A percentile compares a stretch with the other conserved stretches of the same genome.
These are phyloP conservation scores for Suillus fuscotomentosus DNA, from an alignment of 768 basidiomycete genomes.

Conservation along the genomic window DNA sequence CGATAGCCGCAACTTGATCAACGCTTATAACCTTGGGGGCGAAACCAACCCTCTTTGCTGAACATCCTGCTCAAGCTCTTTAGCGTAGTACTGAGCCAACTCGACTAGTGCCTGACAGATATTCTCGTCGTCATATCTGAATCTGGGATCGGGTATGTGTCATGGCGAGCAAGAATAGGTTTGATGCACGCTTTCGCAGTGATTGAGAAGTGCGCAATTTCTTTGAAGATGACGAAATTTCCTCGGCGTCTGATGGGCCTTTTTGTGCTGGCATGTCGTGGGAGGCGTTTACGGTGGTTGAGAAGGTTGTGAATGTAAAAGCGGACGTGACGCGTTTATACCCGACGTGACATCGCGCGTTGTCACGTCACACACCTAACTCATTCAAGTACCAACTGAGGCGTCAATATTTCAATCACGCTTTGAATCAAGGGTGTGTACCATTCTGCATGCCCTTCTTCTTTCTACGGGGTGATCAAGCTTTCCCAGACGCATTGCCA, in stretches of 20 bases:
- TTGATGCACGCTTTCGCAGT: conserved; percentile 36
- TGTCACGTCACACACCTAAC: conserved; percentile 19
- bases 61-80: conserved; percentile 29
- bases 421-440: too few relatives aligned
- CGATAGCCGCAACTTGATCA: conserved; percentile 40
- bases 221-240: conserved; percentile 22
- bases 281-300: background rate
- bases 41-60: conserved; percentile 12
- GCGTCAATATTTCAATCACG: too few relatives aligned
- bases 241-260: conserved; percentile 33
- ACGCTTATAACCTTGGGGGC: conserved; percentile 33
- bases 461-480: background rate
- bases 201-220: conserved; percentile 27
- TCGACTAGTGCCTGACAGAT: conserved; percentile 26
- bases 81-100: conserved; percentile 37
- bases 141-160: conserved; percentile 34
- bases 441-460: background rate
- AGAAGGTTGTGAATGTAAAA: background rate
- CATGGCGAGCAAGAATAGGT: conserved; percentile 36
- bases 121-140: conserved; percentile 25
- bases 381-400: too few relatives aligned
- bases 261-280: conserved; percentile 26
- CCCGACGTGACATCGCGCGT: conserved; percentile 23
- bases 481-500: background rate
- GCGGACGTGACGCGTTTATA: conserved; percentile 14